These are phyloP conservation scores for Balamuthia mandrillaris DNA, from an alignment of 208 protist genomes.

Conservation along the genomic window DNA sequence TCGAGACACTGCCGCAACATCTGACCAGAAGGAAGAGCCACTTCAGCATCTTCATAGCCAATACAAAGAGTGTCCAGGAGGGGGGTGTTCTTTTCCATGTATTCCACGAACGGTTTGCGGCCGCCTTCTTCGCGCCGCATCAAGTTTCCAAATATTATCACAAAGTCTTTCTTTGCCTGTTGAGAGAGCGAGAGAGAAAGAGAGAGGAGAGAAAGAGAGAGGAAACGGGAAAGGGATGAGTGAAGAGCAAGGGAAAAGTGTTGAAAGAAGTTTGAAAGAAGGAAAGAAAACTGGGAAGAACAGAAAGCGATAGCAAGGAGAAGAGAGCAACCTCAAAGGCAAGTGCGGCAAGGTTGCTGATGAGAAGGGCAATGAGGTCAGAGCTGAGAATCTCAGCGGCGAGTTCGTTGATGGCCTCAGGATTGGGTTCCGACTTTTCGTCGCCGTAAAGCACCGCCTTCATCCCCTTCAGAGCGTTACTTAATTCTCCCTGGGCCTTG, in stretches of 20 bases:
- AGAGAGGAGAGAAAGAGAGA: not conserved
- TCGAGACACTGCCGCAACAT: not conserved
- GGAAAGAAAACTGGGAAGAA: not conserved
- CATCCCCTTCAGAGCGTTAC: not conserved
- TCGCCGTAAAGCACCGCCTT: slow-evolving; percentile 1
- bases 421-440: not conserved
- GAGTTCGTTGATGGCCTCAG: not conserved
- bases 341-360: not conserved
- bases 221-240: not conserved
- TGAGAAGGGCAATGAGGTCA: not conserved
- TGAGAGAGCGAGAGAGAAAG: not conserved
- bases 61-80: not conserved
- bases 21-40: not conserved
- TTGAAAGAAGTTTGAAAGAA: not conserved
- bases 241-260: not conserved
- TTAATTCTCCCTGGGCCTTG: not conserved
- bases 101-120: not conserved
- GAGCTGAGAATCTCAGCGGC: not conserved
- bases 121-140: not conserved
- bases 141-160: slow-evolving; percentile 3
- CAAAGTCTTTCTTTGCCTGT: slow-evolving; percentile 29
- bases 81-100: slow-evolving; percentile 1
- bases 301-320: not conserved
- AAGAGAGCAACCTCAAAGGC: not conserved
- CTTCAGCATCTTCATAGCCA: not conserved